Evolutionary conservation across 352 stramenopile species (phyloP).

Genomic region (Phytophthora pluvialis): DNA sequence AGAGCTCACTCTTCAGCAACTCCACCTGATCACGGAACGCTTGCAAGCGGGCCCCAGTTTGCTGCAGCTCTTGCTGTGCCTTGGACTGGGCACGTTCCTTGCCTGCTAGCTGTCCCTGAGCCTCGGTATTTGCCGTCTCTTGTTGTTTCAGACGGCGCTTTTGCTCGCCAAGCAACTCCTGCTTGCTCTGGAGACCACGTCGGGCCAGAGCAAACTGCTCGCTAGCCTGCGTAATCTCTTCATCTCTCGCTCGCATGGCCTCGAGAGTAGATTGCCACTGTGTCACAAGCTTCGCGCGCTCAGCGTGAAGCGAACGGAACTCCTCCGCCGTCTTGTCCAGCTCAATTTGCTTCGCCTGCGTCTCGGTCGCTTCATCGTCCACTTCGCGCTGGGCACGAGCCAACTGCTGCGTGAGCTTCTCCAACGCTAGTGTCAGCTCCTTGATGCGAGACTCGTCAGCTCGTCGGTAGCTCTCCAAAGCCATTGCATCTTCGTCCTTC

Average conservation of each 20-base stretch:
- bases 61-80: slow-evolving; percentile 72
- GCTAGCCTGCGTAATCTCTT: slow-evolving; percentile 92
- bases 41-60: slow-evolving; percentile 61
- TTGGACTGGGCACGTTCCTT: slow-evolving; percentile 78
- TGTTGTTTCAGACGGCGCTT: slow-evolving; percentile 85
- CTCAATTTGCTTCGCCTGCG: slow-evolving; percentile 96
- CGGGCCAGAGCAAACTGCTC: slow-evolving; percentile 86
- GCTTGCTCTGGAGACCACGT: slow-evolving; percentile 58
- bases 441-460: slow-evolving; percentile 96
- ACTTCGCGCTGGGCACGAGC: slow-evolving; percentile 79
- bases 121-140: slow-evolving; percentile 87
- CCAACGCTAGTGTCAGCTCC: slow-evolving; percentile 93
- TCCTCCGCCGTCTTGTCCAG: slow-evolving; percentile 95
- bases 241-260: slow-evolving; percentile 92
- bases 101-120: slow-evolving; percentile 69
- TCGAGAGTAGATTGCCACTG: slow-evolving; percentile 96
- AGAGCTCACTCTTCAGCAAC: slow-evolving; percentile 92
- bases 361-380: slow-evolving; percentile 91
- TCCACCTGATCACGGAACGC: slow-evolving; percentile 93
- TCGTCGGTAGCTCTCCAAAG: slow-evolving; percentile 93
- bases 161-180: slow-evolving; percentile 78
- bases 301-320: slow-evolving; percentile 93
- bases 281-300: slow-evolving; percentile 93
- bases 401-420: slow-evolving; percentile 92
- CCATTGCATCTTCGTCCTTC: slow-evolving; percentile 95